Conservation (phyloP, 306 rosid species). For the Medicago truncatula region MtrunA17r5.0-ANR NC_053047.1:30843501-30844000, state of each 20-base stretch:
- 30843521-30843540: slow-evolving; percentile 77
- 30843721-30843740: slow-evolving; percentile 94
- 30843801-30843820: slow-evolving; percentile 98
- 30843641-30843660: slow-evolving; percentile 60
- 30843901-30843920: slow-evolving; percentile 88
- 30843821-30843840: slow-evolving; percentile 90
- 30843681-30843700: slow-evolving; percentile 66
- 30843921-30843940: slow-evolving; percentile 73
- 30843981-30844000: too few relatives aligned
- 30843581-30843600: slow-evolving; percentile 40
- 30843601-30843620: slow-evolving; percentile 71
- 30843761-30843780: slow-evolving; percentile 96
- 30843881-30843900: slow-evolving; percentile 92
- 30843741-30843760: slow-evolving; percentile 81
- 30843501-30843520: slow-evolving; percentile 80
- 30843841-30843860: slow-evolving; percentile 73
- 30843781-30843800: slow-evolving; percentile 97
- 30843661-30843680: slow-evolving; percentile 46
- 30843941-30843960: slow-evolving; percentile 62
- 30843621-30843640: slow-evolving; percentile 89
- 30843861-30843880: slow-evolving; percentile 77
- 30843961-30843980: too few relatives aligned
- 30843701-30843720: slow-evolving; percentile 93
- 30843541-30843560: slow-evolving; percentile 92
- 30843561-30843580: slow-evolving; percentile 56